Evolutionary conservation across 805 yeast genomes (phyloP).

Genomic region (Candida xyloterini): DNA sequence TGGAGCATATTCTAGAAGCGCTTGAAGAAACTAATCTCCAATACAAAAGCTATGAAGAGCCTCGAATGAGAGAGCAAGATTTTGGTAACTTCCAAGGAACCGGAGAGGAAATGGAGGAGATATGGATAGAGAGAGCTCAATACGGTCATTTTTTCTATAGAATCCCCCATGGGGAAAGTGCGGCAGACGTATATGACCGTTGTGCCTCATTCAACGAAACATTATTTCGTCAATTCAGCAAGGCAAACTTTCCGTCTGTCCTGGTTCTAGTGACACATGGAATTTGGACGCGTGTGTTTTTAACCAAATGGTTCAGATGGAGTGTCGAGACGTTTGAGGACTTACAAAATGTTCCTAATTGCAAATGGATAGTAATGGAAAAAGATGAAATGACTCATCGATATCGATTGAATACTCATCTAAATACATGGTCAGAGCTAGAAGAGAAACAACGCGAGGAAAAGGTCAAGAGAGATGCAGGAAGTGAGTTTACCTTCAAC

Average conservation of each 20-base stretch:
- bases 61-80: conserved; percentile 91
- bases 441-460: conserved; percentile 28
- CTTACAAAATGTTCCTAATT: conserved; percentile 79
- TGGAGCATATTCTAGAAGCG: conserved; percentile 64
- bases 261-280: conserved; percentile 90
- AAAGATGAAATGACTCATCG: conserved; percentile 44
- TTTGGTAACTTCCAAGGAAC: conserved; percentile 89
- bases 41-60: conserved; percentile 75
- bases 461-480: conserved; percentile 24
- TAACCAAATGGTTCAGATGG: conserved; percentile 96
- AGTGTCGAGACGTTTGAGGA: conserved; percentile 84
- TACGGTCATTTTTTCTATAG: conserved; percentile 89
- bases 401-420: conserved; percentile 56
- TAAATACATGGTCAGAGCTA: conserved; percentile 71
- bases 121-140: conserved; percentile 80
- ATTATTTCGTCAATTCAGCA: conserved; percentile 72
- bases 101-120: conserved; percentile 70
- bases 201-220: conserved; percentile 89
- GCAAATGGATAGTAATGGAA: conserved; percentile 79
- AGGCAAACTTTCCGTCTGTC: conserved; percentile 70
- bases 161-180: conserved; percentile 92
- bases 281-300: conserved; percentile 87
- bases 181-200: conserved; percentile 92
- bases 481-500: conserved; percentile 26
- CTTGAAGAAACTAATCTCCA: conserved; percentile 39